phyloP scores from a whole-genome alignment of 1,139 yeast species.

The Ashbya aceris region DNA sequence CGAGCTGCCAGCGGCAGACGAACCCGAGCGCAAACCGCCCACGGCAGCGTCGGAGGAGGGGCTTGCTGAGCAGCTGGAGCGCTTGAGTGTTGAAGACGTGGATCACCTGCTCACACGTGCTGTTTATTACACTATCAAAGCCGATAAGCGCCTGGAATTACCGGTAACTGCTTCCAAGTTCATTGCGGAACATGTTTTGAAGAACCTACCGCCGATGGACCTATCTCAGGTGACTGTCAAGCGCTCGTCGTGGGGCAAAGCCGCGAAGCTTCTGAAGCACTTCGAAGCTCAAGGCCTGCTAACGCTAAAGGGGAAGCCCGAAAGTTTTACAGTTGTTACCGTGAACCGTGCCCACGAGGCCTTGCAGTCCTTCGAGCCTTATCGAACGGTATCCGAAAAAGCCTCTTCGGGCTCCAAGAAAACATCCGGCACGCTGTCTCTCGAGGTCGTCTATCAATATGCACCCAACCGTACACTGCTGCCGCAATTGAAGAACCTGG shows the following conservation, averaged over 20 bases:
- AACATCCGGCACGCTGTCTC: constrained; percentile 1
- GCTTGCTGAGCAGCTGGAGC: constrained; percentile 4
- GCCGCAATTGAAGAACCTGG: constrained; percentile 16
- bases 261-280: constrained; percentile 72
- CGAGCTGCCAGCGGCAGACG: constrained; percentile 10
- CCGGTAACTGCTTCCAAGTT: constrained; percentile 68
- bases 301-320: constrained; percentile 64
- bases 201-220: constrained; percentile 54
- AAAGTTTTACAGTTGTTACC: constrained; percentile 53
- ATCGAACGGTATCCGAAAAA: constrained; percentile 27
- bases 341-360: constrained; percentile 41
- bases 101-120: constrained; percentile 69
- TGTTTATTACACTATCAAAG: constrained; percentile 56
- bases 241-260: constrained; percentile 82
- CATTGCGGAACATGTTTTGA: constrained; percentile 58
- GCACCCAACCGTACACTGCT: constrained; percentile 39
- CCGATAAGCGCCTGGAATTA: constrained; percentile 40
- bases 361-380: constrained; percentile 55
- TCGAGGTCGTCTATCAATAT: constrained; percentile 35
- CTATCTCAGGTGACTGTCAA: constrained; percentile 55
- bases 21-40: constrained; percentile 10
- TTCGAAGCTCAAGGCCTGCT: constrained; percentile 69
- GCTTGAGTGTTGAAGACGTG: constrained; percentile 54
- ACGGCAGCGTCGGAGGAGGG: constrained; percentile 11
- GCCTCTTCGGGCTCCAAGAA: background rate